Base-by-base conservation (phyloP, 352 stramenopile species). In the Globisporangium splendens region DNA sequence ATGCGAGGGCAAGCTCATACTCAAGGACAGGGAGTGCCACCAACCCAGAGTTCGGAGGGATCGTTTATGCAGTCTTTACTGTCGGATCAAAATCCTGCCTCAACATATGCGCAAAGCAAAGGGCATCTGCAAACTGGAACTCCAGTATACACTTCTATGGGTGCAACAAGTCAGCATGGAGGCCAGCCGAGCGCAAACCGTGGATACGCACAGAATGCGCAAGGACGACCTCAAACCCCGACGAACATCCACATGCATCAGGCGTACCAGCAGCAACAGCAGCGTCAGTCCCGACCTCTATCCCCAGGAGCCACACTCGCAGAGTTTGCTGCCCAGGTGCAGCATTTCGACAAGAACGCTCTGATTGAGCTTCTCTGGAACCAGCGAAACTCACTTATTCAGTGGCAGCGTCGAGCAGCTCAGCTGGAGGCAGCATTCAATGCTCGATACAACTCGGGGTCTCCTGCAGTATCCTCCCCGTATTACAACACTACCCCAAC, bases 361-460 rank as follows among this genome's bases (percentile, higher is more conserved):
- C 61, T 93, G 4, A 75, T 93, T n/a, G 81, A 91, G 41, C 61
- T 91, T 14, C 53, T 90, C 22, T 91, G 81, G 83, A 93, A 77
- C 43, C 80, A 91, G 62, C 66, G 79, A 28, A 74, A 71, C 53
- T 69, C 77, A 0, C 64, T 93, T 7, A 72, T 86, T 10, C 70
- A 86, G 38, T 90, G 79, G 70, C 83, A 93, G 41, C 65, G 67
- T 35, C 70, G 74, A 21, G 56, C 74, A 12, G 76, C 66, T 38
- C 69, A 90, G 47, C 46, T 89, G 1, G 75, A 91, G 61, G 56
- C 73, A 31, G 73, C 86, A 18, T 50, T 93, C 6, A 68, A 56
- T 14, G 35, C 56, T 3, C 58, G 60, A 0, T 58, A 31, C 60
- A 59, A 61, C 54, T 50, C 63, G 18, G 54, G 33, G 35, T 28